These are phyloP conservation scores for Glycine soja DNA, from an alignment of 306 rosid species.

Conservation along the genomic window DNA sequence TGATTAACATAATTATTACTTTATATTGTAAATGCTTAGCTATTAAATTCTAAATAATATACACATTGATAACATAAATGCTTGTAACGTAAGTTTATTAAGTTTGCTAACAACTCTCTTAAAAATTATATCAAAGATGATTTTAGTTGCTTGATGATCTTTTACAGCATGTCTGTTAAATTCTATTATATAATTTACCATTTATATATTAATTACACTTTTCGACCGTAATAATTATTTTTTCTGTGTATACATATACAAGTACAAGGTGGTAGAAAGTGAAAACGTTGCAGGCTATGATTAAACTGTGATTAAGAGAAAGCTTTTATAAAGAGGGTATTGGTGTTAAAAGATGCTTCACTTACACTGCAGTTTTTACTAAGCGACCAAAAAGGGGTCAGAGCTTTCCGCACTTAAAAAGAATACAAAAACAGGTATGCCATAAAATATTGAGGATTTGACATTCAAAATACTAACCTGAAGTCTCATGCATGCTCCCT, in stretches of 20 bases:
- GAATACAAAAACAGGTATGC: constrained; percentile 60
- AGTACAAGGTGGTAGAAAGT: constrained; percentile 49
- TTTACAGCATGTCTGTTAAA: no score
- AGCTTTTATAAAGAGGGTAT: constrained; percentile 54
- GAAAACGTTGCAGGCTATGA: constrained; percentile 60
- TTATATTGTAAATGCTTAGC: background rate
- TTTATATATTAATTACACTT: background rate
- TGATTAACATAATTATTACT: no score
- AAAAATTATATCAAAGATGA: constrained; percentile 54
- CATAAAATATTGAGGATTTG: constrained; percentile 53
- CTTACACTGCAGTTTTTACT: constrained; percentile 46
- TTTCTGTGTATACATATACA: background rate
- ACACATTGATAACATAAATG: no score
- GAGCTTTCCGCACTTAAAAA: constrained; percentile 65
- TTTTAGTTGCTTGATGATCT: background rate
- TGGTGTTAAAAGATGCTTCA: constrained; percentile 59
- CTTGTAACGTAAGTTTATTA: no score
- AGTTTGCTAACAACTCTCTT: no score
- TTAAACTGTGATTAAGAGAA: constrained; percentile 69
- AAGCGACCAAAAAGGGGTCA: constrained; percentile 69
- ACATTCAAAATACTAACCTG: constrained; percentile 59
- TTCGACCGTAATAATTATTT: constrained; percentile 6
- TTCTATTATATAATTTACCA: no score
- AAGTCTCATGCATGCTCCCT: constrained; percentile 72
- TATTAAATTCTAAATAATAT: constrained; percentile 29